Evolutionary conservation across 2,329 filamentous ascomycete genomes (phyloP).

Genomic region (Arthrobotrys musiformis): DNA sequence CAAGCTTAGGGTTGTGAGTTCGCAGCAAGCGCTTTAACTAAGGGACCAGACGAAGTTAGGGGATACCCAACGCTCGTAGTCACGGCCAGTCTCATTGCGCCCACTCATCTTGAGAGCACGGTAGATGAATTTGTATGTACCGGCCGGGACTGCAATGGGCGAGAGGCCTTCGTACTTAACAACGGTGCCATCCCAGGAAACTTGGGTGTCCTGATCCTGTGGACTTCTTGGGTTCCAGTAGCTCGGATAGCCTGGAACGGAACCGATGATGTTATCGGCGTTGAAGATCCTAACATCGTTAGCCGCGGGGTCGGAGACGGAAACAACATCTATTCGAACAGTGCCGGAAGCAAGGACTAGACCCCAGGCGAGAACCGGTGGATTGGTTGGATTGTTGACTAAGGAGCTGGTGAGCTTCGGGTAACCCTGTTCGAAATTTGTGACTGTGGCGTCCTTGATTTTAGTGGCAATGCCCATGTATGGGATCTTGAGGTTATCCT

Average conservation of each 20-base stretch:
- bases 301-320: constrained; percentile 13
- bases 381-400: constrained; percentile 17
- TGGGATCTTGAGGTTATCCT: constrained; percentile 64
- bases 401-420: not conserved
- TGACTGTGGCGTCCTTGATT: not conserved
- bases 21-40: too few species aligned
- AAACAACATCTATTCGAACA: constrained; percentile 40
- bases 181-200: constrained; percentile 26
- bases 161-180: constrained; percentile 37
- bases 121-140: constrained; percentile 49
- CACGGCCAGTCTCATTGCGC: constrained; percentile 37
- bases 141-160: constrained; percentile 27
- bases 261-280: constrained; percentile 33
- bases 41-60: constrained; percentile 20
- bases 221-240: constrained; percentile 48
- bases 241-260: constrained; percentile 40
- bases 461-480: constrained; percentile 59
- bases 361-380: constrained; percentile 14
- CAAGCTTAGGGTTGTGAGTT: too few species aligned
- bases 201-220: constrained; percentile 11
- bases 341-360: constrained; percentile 28
- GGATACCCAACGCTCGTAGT: constrained; percentile 50
- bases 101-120: constrained; percentile 42
- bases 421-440: not conserved
- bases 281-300: constrained; percentile 40